Evolutionary conservation across 1,284 basidiomycete species (phyloP).

Genomic region (Ustilago bromivora): DNA sequence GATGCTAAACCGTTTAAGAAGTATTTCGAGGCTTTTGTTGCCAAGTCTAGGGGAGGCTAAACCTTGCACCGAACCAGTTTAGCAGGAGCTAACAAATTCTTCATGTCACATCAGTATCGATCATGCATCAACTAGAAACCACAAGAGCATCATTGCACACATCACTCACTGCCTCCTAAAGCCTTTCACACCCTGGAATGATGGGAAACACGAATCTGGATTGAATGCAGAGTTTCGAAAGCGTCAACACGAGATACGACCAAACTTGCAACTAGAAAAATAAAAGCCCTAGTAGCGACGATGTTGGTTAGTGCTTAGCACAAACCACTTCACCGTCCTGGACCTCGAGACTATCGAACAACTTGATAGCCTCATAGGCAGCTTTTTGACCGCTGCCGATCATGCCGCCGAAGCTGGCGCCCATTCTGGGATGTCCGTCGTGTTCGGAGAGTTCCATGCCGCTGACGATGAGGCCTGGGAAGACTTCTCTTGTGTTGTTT

Average conservation of each 20-base stretch:
- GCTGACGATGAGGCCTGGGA: conserved; percentile 79
- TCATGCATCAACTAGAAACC: conserved; percentile 1
- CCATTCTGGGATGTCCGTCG: conserved; percentile 79
- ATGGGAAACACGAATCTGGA: background rate
- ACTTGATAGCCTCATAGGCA: conserved; percentile 79
- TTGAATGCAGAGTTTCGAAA: background rate
- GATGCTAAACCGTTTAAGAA: conserved; percentile 81
- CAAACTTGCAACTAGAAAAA: background rate
- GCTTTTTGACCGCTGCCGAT: conserved; percentile 83
- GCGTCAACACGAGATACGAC: background rate
- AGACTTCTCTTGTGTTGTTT: conserved; percentile 80
- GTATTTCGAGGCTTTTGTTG: conserved; percentile 58
- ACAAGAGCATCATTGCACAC: background rate
- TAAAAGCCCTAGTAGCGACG: background rate
- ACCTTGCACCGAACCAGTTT: background rate
- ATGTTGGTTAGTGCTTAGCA: conserved; percentile 28
- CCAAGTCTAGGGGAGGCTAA: conserved; percentile 46
- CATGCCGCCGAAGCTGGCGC: conserved; percentile 80
- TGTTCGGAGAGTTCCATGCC: conserved; percentile 88
- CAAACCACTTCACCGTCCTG: conserved; percentile 76
- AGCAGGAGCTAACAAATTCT: background rate
- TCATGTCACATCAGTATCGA: background rate
- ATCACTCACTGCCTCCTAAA: background rate
- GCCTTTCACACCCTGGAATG: background rate
- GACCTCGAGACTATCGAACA: conserved; percentile 76